These are phyloP conservation scores for Conidiobolus incongruus DNA, from an alignment of 371 early-diverging fungal genomes.

Conservation along the genomic window DNA sequence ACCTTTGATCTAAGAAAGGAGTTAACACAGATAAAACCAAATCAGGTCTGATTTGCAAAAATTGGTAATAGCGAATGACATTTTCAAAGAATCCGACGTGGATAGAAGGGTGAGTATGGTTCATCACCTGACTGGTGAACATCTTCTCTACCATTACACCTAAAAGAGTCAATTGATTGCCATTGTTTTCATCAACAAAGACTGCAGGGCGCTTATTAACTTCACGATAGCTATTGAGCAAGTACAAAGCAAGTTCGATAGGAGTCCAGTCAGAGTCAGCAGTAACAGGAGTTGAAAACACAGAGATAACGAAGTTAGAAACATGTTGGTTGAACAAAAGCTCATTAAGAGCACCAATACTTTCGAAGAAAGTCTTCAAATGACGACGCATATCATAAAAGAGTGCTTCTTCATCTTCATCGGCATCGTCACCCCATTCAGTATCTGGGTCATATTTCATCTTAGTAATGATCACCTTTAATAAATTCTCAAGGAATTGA, in stretches of 20 bases:
- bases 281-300: conserved; percentile 19
- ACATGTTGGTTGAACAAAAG: conserved; percentile 27
- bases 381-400: conserved; percentile 55
- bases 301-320: conserved; percentile 29
- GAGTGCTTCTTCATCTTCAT: conserved; percentile 49
- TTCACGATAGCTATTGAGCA: conserved; percentile 54
- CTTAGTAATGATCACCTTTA: conserved; percentile 55
- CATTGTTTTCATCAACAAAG: conserved; percentile 18
- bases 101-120: conserved; percentile 60
- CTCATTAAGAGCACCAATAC: conserved; percentile 38
- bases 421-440: conserved; percentile 49
- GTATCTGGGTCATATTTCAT: conserved; percentile 73
- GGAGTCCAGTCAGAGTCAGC: conserved; percentile 45
- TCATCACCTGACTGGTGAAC: conserved; percentile 37
- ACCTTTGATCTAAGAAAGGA: conserved; percentile 48
- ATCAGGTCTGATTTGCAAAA: conserved; percentile 44
- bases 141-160: conserved; percentile 48
- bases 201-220: conserved; percentile 30
- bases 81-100: conserved; percentile 56
- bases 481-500: conserved; percentile 35
- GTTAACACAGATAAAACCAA: conserved; percentile 41
- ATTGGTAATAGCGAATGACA: conserved; percentile 42
- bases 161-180: conserved; percentile 28
- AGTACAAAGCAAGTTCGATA: conserved; percentile 55
- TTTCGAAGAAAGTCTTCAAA: conserved; percentile 43